phyloP scores from a whole-genome alignment of 2,329 filamentous ascomycete genomes.

The Aspergillus ibericus region DNA sequence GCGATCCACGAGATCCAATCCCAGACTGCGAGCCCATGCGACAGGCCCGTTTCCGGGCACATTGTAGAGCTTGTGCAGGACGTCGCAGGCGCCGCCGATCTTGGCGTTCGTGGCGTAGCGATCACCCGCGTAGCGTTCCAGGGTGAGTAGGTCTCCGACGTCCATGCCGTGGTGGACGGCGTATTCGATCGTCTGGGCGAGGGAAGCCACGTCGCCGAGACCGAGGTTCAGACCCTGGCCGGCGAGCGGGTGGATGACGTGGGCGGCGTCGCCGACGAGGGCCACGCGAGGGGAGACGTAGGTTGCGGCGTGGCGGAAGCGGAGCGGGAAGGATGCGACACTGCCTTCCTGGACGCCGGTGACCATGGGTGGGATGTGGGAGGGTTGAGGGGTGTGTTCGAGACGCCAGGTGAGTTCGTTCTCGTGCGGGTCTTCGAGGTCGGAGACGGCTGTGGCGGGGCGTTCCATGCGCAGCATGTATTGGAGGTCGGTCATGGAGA shows the following conservation, averaged over 20 bases:
- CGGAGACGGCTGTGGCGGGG: slow-evolving; percentile 18
- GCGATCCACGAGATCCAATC: slow-evolving; percentile 72
- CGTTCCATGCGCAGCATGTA: slow-evolving; percentile 72
- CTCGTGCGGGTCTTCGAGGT: slow-evolving; percentile 50
- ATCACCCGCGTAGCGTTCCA: slow-evolving; percentile 79
- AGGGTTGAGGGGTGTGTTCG: slow-evolving; percentile 62
- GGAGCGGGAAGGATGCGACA: slow-evolving; percentile 86
- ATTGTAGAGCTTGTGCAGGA: slow-evolving; percentile 90
- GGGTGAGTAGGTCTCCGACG: slow-evolving; percentile 71
- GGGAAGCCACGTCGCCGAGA: slow-evolving; percentile 79
- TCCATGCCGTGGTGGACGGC: slow-evolving; percentile 84
- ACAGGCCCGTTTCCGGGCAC: slow-evolving; percentile 71
- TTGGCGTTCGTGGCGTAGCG: slow-evolving; percentile 79
- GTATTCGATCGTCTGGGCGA: slow-evolving; percentile 72
- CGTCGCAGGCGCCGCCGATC: slow-evolving; percentile 78
- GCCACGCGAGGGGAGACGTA: slow-evolving; percentile 90
- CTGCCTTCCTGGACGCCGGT: slow-evolving; percentile 73
- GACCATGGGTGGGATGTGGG: slow-evolving; percentile 65
- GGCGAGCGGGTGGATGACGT: slow-evolving; percentile 90
- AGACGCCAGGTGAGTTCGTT: slow-evolving; percentile 85
- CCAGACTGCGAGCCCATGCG: slow-evolving; percentile 74
- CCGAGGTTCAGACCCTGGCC: slow-evolving; percentile 95
- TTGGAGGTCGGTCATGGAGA: slow-evolving; percentile 73
- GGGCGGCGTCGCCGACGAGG: slow-evolving; percentile 89
- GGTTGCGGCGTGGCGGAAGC: slow-evolving; percentile 87